Conservation (phyloP, 1,139 yeast genomes). For the Debaryomyces sp. region DNA sequence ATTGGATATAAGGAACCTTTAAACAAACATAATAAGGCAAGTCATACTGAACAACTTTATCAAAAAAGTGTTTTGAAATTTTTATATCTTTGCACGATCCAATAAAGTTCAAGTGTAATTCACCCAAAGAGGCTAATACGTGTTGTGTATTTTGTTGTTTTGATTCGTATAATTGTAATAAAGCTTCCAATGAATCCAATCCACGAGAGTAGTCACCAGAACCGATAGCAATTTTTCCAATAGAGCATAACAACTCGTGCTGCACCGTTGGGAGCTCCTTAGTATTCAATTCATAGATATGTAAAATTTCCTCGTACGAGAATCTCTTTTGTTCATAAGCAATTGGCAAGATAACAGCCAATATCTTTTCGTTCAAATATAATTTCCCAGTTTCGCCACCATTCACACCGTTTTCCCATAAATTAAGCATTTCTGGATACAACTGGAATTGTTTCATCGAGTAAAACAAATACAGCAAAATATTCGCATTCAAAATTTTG, state of each 20-base stretch:
- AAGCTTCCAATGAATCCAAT: conserved; percentile 42
- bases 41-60: conserved; percentile 64
- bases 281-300: conserved; percentile 40
- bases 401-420: conserved; percentile 50
- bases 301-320: conserved; percentile 56
- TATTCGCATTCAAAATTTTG: conserved; percentile 23
- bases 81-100: conserved; percentile 77
- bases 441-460: conserved; percentile 42
- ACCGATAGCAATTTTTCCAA: conserved; percentile 44
- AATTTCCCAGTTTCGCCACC: conserved; percentile 29
- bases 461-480: conserved; percentile 27
- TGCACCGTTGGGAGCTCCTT: conserved; percentile 20
- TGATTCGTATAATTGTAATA: conserved; percentile 33
- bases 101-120: conserved; percentile 77
- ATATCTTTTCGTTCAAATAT: conserved; percentile 56
- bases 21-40: conserved; percentile 74
- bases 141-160: conserved; percentile 17
- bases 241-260: conserved; percentile 36
- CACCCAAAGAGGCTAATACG: conserved; percentile 38
- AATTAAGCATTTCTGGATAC: conserved; percentile 36
- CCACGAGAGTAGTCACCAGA: conserved; percentile 45
- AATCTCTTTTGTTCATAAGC: conserved; percentile 64
- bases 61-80: conserved; percentile 73
- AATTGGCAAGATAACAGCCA: conserved; percentile 73
- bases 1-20: conserved; percentile 76